Evolutionary conservation across 202 grass and related monocot genomes (phyloP), one percentile per base, ranked within the genome.

Genomic region (Miscanthus sacchariflorus): DNA sequence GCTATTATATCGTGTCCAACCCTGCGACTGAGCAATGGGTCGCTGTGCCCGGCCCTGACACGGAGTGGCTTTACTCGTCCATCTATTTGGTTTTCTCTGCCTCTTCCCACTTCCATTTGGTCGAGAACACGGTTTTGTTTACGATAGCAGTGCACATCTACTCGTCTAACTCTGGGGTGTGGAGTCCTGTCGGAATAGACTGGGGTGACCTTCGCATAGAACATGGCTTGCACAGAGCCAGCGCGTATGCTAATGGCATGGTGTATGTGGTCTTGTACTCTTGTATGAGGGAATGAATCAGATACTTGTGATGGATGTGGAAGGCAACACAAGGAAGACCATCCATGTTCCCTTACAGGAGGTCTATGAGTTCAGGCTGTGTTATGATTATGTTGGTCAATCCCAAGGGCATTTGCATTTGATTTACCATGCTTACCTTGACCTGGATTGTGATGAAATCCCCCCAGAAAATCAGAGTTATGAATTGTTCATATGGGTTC

Each of bases 361-460:
- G 18, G 44, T 11, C 0, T 4, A 18, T 5, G 10, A 8, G 36
- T 36, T 8, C 28, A 6, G 12, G 19, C 28, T 1, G 7, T 5
- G 3, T 12, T 9, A 10, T 54, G 45, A 23, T 70, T 82, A 38
- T 77, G 30, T 72, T 25, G 81, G 68, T 1, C 46, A 42, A 17
- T 83, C 81, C 1, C 68, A 83, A 27, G 81, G 81, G 33, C 33
- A 13, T 35, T 38, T 72, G 46, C 68, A 72, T 18, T 83, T 11
- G 68, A 72, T 83, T 36, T 76, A 10, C 46, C 74, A 56, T 74
- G n/a, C n/a, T n/a, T n/a, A n/a, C 33, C 33, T 35, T 35, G 12
- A 68, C 66, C 5, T 4, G 35, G 2, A 0, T 69, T 7, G 13
- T 68, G 67, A 38, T 9, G 68, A 36, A n/a, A n/a, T n/a, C 38